Conservation (phyloP, 345 rosid species). For the Boechera retrofracta region DNA sequence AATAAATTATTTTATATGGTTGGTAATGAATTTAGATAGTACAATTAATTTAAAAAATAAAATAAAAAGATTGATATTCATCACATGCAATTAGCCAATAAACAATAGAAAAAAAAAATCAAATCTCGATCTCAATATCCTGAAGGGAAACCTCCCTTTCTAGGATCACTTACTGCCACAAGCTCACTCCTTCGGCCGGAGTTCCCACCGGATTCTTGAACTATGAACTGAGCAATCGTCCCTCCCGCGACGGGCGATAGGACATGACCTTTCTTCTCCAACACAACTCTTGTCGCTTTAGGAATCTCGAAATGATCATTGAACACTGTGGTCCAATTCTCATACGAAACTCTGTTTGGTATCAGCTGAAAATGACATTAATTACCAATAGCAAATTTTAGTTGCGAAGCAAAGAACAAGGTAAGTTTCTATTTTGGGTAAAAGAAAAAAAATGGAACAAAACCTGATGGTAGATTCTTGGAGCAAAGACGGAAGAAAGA, state of each 20-base stretch:
- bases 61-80: background rate
- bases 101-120: background rate
- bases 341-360: constrained; percentile 54
- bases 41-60: background rate
- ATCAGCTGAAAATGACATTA: constrained; percentile 46
- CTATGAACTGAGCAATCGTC: constrained; percentile 55
- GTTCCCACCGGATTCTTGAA: constrained; percentile 44
- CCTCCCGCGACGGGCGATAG: constrained; percentile 49
- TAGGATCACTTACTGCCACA: constrained; percentile 65
- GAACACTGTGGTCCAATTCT: constrained; percentile 62
- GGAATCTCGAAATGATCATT: constrained; percentile 59
- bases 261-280: constrained; percentile 55
- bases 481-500: constrained; percentile 60
- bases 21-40: background rate
- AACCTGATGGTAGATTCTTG: constrained; percentile 71
- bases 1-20: background rate
- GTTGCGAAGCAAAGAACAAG: background rate
- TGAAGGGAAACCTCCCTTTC: constrained; percentile 71
- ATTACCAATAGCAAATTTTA: background rate
- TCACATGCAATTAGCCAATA: constrained; percentile 4
- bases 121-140: constrained; percentile 47
- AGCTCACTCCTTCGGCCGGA: constrained; percentile 39
- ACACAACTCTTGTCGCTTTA: constrained; percentile 43
- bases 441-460: background rate
- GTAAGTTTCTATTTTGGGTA: background rate